phyloP scores from a whole-genome alignment of 2,329 filamentous ascomycete genomes.

The Trichoderma cornu-damae region DNA sequence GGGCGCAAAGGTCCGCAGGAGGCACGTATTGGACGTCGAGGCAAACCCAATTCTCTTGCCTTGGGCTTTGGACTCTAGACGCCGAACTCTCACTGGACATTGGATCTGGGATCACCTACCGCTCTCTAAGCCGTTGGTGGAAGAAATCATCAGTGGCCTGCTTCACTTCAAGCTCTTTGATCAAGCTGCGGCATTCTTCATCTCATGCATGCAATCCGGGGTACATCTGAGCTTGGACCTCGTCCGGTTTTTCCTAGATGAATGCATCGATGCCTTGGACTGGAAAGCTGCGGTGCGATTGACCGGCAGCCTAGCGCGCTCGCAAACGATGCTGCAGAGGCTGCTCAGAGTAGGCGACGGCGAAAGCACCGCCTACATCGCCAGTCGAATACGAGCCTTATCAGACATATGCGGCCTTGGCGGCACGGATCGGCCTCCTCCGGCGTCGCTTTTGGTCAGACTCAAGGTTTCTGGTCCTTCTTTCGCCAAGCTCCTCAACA shows the following conservation, averaged over 20 bases:
- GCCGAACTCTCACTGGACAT: conserved; percentile 28
- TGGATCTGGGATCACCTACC: conserved; percentile 39
- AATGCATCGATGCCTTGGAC: conserved; percentile 40
- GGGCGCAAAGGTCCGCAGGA: conserved; percentile 38
- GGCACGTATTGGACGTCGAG: conserved; percentile 31
- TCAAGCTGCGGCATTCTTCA: conserved; percentile 41
- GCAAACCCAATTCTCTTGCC: conserved; percentile 25
- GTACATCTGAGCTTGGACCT: conserved; percentile 31
- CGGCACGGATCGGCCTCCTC: not conserved
- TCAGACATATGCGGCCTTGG: conserved; percentile 36
- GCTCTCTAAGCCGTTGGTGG: conserved; percentile 37
- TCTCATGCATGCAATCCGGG: conserved; percentile 35
- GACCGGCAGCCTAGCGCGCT: conserved; percentile 28
- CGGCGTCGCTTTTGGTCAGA: conserved; percentile 22
- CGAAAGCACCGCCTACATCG: conserved; percentile 25
- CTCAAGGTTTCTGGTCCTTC: conserved; percentile 26
- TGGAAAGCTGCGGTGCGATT: conserved; percentile 34
- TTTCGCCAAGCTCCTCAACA: conserved; percentile 25
- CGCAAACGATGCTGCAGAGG: conserved; percentile 26
- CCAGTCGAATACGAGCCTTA: conserved; percentile 32
- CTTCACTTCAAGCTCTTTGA: conserved; percentile 43
- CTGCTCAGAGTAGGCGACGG: conserved; percentile 25
- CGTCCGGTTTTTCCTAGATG: conserved; percentile 38
- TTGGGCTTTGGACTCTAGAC: conserved; percentile 28
- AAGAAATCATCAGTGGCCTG: conserved; percentile 45